Percentiles rank a stretch among this genome's conserved stretches.
These are phyloP conservation scores for Teratosphaeria destructans DNA, from an alignment of 2,329 filamentous ascomycete species.

Conservation along the genomic window DNA sequence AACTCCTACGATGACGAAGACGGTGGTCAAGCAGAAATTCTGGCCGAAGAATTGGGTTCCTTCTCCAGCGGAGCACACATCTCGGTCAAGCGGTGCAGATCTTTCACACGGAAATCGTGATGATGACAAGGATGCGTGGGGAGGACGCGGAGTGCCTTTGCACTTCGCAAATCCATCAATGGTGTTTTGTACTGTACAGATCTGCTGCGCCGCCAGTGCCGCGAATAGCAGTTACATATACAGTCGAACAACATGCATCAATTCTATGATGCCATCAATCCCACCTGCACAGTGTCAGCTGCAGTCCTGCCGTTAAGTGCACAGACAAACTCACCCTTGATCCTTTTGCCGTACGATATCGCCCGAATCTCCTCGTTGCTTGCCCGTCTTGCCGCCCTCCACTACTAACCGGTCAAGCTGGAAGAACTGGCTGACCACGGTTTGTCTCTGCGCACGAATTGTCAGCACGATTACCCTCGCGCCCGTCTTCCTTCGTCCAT, in stretches of 20 bases:
- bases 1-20: neutral
- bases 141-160: neutral
- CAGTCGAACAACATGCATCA: neutral
- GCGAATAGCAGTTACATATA: neutral
- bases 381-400: constrained; percentile 72
- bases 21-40: neutral
- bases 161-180: neutral
- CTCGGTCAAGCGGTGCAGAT: neutral
- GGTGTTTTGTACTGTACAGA: neutral
- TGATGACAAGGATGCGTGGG: neutral
- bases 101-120: neutral
- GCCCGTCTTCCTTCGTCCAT: too few species aligned
- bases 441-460: constrained; percentile 63
- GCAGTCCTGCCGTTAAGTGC: neutral
- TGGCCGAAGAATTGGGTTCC: neutral
- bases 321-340: constrained; percentile 46
- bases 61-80: neutral
- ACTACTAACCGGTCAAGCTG: constrained; percentile 86
- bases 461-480: constrained; percentile 27
- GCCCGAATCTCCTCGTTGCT: constrained; percentile 56
- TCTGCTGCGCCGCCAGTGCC: neutral
- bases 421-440: constrained; percentile 88
- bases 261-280: neutral
- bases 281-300: neutral
- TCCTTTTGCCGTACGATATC: constrained; percentile 68